phyloP scores from a whole-genome alignment of 1,284 basidiomycete species.

The Heterobasidion annosum region DNA sequence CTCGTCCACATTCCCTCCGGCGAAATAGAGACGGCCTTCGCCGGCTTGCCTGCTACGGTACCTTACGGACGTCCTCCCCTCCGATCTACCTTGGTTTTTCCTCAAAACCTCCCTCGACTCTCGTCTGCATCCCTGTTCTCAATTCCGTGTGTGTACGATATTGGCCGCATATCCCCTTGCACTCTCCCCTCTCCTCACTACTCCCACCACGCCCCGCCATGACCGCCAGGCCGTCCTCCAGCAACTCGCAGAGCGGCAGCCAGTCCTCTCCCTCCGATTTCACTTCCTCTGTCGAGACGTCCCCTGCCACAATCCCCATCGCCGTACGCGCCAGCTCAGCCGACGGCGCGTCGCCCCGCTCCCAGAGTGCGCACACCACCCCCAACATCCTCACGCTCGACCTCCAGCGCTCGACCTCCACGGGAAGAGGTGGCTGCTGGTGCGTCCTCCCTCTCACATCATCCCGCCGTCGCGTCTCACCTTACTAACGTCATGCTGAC shows the following conservation, averaged over 20 bases:
- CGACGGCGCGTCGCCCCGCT: conserved; percentile 19
- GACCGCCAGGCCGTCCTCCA: background rate
- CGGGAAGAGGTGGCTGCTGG: conserved; percentile 10
- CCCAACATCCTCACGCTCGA: conserved; percentile 17
- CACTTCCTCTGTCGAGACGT: conserved; percentile 9
- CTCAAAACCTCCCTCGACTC: conserved; percentile 7
- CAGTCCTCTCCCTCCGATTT: background rate
- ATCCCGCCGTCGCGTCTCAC: conserved; percentile 4
- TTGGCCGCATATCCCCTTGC: background rate
- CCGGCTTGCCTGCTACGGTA: conserved; percentile 7
- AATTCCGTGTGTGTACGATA: no score
- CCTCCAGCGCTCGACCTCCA: conserved; percentile 10
- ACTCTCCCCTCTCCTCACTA: background rate
- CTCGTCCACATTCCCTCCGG: no score
- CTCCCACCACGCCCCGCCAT: background rate
- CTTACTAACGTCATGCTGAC: conserved; percentile 1
- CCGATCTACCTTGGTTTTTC: background rate
- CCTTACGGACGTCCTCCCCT: background rate
- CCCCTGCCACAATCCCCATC: conserved; percentile 8
- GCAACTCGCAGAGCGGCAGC: background rate
- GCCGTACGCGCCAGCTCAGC: conserved; percentile 8
- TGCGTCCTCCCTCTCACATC: conserved; percentile 6
- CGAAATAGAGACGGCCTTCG: conserved; percentile 4
- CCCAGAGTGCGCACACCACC: conserved; percentile 13
- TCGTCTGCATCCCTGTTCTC: background rate